Evolutionary conservation across 1,284 basidiomycete genomes (phyloP), one percentile per base, ranked within the genome.

Genomic region (Peniophora sp.): DNA sequence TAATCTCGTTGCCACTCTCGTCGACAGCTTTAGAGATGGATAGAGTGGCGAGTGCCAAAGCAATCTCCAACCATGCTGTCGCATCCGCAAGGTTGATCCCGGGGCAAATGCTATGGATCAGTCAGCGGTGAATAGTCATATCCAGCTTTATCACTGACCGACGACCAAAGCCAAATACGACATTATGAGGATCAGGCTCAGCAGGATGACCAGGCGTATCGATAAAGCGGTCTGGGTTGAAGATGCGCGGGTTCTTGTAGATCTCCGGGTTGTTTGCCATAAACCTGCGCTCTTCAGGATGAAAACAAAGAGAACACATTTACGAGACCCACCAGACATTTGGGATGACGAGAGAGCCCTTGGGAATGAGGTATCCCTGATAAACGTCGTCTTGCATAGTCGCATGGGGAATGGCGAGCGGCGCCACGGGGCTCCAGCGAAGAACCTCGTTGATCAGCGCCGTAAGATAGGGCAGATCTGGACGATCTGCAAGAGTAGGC

Each of bases 291-390:
- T 20, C 12, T 12, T 32, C 27, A 32, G 27, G 5, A 32, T 32
- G 27, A 5, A 32, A 32, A 32, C 27, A 32, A 12, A 12, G 20
- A 8, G 9, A 25, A 14, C 16, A 2, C 17, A 17, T 1, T 14
- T 17, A n/a, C 11, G 12, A 19, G 11, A 17, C 49, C n/a, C 25
- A 58, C 60, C 60, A 61, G 43, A 58, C 54, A 45, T 61, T 61
- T 0, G 54, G 50, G 36, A 61, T 52, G 44, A 62, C 44, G 45
- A 58, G 53, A 1, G 61, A 53, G 16, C 61, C 61, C 45, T 59
- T 59, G 8, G 61, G 58, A 35, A 63, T 60, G 23, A 63, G 52
- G 50, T 58, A 58, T 12, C 59, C 59, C 3, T 58, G 47, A 45
- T 59, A 54, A 1, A 61, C 51, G 41, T 62, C 56, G 49, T 63